Percentiles rank a stretch among this genome's conserved stretches.
phyloP scores from a whole-genome alignment of 176 grass and related monocot genomes.

The Phyllostachys edulis region DNA sequence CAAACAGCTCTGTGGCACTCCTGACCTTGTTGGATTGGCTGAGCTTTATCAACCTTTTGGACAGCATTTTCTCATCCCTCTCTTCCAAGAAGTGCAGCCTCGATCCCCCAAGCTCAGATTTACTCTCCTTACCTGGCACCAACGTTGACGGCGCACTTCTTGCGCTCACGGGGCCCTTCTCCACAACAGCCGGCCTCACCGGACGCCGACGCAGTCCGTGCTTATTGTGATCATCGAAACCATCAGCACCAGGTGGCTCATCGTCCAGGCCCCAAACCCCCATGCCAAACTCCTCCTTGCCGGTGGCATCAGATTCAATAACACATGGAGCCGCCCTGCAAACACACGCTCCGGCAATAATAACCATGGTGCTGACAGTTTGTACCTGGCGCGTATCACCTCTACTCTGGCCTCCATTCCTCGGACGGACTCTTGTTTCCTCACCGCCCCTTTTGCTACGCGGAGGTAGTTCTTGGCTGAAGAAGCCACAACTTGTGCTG shows the following conservation, averaged over 20 bases:
- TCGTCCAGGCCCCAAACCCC: constrained; percentile 22
- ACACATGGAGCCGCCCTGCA: constrained; percentile 45
- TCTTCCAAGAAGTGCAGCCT: constrained; percentile 88
- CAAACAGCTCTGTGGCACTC: constrained; percentile 75
- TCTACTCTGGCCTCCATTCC: background rate
- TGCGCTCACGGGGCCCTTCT: background rate
- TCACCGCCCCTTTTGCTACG: background rate
- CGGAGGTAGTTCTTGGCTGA: constrained; percentile 9
- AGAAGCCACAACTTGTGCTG: constrained; percentile 44
- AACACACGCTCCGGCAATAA: constrained; percentile 16
- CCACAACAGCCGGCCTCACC: constrained; percentile 24
- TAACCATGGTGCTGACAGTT: background rate
- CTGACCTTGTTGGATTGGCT: constrained; percentile 76
- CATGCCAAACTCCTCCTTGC: constrained; percentile 36
- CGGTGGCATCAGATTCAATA: constrained; percentile 39
- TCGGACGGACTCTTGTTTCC: background rate
- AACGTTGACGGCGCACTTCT: background rate
- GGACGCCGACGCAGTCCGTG: constrained; percentile 23
- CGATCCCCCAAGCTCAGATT: constrained; percentile 13
- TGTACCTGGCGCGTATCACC: background rate
- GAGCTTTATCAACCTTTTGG: constrained; percentile 64
- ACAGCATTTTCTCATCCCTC: constrained; percentile 67
- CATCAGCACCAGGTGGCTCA: constrained; percentile 10
- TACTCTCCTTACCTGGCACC: constrained; percentile 10
- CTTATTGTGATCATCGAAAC: constrained; percentile 10